Evolutionary conservation across 345 rosid species (phyloP).

Genomic region (Draba incana): DNA sequence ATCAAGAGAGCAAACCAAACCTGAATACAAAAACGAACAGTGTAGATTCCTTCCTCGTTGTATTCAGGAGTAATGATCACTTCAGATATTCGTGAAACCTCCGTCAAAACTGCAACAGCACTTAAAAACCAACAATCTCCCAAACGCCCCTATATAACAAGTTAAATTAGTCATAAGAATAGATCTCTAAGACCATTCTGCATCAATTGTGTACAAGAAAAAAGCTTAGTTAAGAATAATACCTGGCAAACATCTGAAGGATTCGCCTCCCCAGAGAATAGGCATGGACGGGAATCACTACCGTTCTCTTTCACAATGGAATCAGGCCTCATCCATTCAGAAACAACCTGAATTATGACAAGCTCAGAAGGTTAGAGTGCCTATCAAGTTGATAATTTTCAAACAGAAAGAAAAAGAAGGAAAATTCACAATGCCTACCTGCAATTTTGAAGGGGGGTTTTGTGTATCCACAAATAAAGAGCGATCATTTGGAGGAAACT

Average conservation of each 20-base stretch:
- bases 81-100: slow-evolving; percentile 90
- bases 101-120: slow-evolving; percentile 96
- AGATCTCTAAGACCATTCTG: slow-evolving; percentile 1
- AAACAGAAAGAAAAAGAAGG: slow-evolving; percentile 30
- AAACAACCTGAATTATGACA: slow-evolving; percentile 70
- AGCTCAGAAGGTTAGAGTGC: slow-evolving; percentile 39
- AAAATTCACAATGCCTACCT: slow-evolving; percentile 52
- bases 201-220: slow-evolving; percentile 23
- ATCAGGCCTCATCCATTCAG: slow-evolving; percentile 97
- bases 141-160: slow-evolving; percentile 77
- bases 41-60: slow-evolving; percentile 98
- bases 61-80: slow-evolving; percentile 96
- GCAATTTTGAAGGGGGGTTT: slow-evolving; percentile 87
- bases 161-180: slow-evolving; percentile 21
- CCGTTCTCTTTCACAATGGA: slow-evolving; percentile 71
- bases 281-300: slow-evolving; percentile 70
- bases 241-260: slow-evolving; percentile 99
- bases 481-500: slow-evolving; percentile 94
- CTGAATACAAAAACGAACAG: slow-evolving; percentile 99
- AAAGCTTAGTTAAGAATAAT: slow-evolving; percentile 25
- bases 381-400: slow-evolving; percentile 11
- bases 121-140: slow-evolving; percentile 99
- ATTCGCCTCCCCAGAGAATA: slow-evolving; percentile 88
- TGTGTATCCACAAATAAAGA: slow-evolving; percentile 84
- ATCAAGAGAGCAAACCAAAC: slow-evolving; percentile 48